Conservation (phyloP, 495 filamentous ascomycete genomes). For the Saxophila tyrrhenica region DNA sequence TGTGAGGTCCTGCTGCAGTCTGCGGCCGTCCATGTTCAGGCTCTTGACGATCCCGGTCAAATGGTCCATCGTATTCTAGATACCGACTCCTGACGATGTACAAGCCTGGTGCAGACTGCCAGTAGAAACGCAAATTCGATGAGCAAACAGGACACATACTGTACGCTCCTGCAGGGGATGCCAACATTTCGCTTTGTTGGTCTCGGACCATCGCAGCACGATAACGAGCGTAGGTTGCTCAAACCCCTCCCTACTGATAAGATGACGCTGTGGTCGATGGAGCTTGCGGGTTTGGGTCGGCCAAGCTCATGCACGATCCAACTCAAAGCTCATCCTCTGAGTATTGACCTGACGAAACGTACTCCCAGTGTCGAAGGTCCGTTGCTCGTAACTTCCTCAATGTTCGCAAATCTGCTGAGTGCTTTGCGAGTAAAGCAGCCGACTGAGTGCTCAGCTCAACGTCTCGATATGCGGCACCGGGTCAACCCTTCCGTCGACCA, state of each 20-base stretch:
- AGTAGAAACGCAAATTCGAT: too few relatives aligned
- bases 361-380: too few relatives aligned
- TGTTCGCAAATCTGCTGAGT: too few relatives aligned
- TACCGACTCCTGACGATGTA: too few relatives aligned
- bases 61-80: not conserved
- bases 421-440: too few relatives aligned
- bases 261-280: not conserved
- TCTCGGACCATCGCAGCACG: not conserved
- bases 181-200: too few relatives aligned
- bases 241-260: not conserved
- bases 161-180: too few relatives aligned
- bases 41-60: not conserved
- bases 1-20: not conserved
- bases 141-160: too few relatives aligned
- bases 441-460: not conserved
- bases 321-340: not conserved
- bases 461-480: constrained; percentile 5
- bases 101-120: too few relatives aligned
- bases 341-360: not conserved
- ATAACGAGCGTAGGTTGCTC: not conserved
- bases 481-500: not conserved
- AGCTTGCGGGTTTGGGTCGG: not conserved
- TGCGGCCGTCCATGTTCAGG: not conserved
- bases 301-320: not conserved
- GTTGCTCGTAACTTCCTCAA: too few relatives aligned